Percentiles rank a stretch among this genome's conserved stretches.
These are phyloP conservation scores for Rubroboletus satanas DNA, from an alignment of 768 basidiomycete genomes.

Conservation along the genomic window DNA sequence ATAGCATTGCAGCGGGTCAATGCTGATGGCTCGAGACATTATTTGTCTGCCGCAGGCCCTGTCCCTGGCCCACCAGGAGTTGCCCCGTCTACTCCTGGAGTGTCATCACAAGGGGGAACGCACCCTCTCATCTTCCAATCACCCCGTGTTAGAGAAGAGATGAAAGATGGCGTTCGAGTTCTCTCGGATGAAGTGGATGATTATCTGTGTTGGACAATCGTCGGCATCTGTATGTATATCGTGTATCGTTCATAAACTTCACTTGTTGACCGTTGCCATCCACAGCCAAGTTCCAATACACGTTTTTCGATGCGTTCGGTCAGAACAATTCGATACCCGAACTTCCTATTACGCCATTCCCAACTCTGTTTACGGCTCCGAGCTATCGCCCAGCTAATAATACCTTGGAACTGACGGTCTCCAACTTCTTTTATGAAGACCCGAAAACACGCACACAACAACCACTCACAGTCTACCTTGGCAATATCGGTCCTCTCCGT, in stretches of 20 bases:
- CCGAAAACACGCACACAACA: conserved; percentile 57
- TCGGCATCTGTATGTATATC: conserved; percentile 77
- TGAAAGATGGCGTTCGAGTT: conserved; percentile 69
- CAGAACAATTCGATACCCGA: conserved; percentile 74
- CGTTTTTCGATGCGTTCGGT: conserved; percentile 88
- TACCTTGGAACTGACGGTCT: conserved; percentile 78
- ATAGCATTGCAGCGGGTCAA: conserved; percentile 86
- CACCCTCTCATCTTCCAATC: conserved; percentile 77
- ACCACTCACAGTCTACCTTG: conserved; percentile 86
- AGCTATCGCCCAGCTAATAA: conserved; percentile 67
- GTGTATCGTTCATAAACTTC: conserved; percentile 4
- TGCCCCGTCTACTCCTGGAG: conserved; percentile 68
- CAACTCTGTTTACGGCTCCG: conserved; percentile 79
- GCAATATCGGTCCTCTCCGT: conserved; percentile 82
- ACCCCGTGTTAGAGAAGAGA: conserved; percentile 77
- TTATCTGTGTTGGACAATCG: conserved; percentile 94
- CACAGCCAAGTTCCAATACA: conserved; percentile 89
- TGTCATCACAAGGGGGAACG: conserved; percentile 72
- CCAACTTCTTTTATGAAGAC: conserved; percentile 84
- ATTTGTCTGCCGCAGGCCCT: conserved; percentile 85
- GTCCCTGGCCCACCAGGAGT: conserved; percentile 72
- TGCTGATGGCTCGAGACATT: conserved; percentile 78
- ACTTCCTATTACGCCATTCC: conserved; percentile 84
- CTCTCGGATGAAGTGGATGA: conserved; percentile 91
- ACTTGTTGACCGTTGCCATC: conserved; percentile 18